Conservation (phyloP, 306 rosid genomes). For the Pyrus communis region DNA sequence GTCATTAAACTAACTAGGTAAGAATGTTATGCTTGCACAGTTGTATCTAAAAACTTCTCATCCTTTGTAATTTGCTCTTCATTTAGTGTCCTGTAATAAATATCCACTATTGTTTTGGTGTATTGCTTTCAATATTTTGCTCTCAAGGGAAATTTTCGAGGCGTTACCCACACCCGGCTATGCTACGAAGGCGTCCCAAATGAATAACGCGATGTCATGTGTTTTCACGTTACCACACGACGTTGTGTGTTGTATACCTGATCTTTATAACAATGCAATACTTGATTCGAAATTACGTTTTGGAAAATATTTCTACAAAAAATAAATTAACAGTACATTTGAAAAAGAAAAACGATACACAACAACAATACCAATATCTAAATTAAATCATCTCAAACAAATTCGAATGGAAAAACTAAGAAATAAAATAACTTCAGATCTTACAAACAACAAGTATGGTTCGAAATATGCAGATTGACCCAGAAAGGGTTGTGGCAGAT, state of each 20-base stretch:
- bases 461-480: slow-evolving; percentile 12
- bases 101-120: too few relatives aligned
- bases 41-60: too few relatives aligned
- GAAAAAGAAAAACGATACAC: not conserved
- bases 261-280: not conserved
- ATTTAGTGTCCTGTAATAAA: too few relatives aligned
- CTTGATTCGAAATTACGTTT: too few relatives aligned
- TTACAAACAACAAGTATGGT: slow-evolving; percentile 7
- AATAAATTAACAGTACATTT: not conserved
- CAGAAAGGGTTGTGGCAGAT: slow-evolving; percentile 6
- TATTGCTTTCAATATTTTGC: too few relatives aligned
- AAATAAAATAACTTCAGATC: not conserved
- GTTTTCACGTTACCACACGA: not conserved
- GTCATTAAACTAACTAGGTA: not conserved
- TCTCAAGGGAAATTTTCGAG: too few relatives aligned
- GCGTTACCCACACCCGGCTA: not conserved
- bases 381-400: slow-evolving; percentile 3
- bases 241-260: not conserved
- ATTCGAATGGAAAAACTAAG: slow-evolving; percentile 5
- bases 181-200: not conserved
- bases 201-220: not conserved
- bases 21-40: too few relatives aligned
- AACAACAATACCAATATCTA: not conserved
- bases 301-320: not conserved
- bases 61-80: too few relatives aligned